Conservation (phyloP, 352 stramenopile species). For the Aphanomyces invadans region DNA sequence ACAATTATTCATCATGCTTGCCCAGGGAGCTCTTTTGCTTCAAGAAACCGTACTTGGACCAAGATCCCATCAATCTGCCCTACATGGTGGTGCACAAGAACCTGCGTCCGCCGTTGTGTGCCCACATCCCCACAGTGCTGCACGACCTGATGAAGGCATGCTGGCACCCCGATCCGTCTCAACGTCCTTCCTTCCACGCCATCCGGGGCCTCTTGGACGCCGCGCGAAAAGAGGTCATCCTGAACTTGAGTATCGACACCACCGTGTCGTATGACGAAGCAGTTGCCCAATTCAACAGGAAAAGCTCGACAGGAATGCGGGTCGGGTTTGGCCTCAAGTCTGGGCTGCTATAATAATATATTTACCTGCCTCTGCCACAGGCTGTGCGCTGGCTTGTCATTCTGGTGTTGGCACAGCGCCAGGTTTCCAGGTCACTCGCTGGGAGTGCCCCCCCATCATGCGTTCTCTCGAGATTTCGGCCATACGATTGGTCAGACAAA, state of each 20-base stretch:
- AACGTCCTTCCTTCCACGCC: slow-evolving; percentile 49
- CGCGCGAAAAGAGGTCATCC: slow-evolving; percentile 44
- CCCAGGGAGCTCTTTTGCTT: slow-evolving; percentile 72
- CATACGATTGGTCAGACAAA: background rate
- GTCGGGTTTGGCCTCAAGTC: slow-evolving; percentile 23
- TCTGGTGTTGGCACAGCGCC: too few species aligned
- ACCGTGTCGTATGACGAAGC: slow-evolving; percentile 35
- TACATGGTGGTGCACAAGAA: slow-evolving; percentile 72
- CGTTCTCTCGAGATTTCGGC: too few species aligned
- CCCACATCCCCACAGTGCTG: slow-evolving; percentile 61
- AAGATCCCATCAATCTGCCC: slow-evolving; percentile 66
- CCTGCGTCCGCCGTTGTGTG: slow-evolving; percentile 47
- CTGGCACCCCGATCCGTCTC: slow-evolving; percentile 46
- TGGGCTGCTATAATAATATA: background rate
- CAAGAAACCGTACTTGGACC: slow-evolving; percentile 73
- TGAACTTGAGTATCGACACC: slow-evolving; percentile 48
- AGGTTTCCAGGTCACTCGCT: too few species aligned
- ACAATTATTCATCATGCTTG: background rate
- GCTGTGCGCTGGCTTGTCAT: background rate
- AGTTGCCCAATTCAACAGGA: slow-evolving; percentile 12
- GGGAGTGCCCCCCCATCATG: too few species aligned
- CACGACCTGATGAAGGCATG: slow-evolving; percentile 58
- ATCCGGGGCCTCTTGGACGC: slow-evolving; percentile 57
- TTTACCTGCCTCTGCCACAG: background rate
- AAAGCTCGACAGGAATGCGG: slow-evolving; percentile 12